Conservation (phyloP, 495 filamentous ascomycete genomes). For the Peziza echinospora region DNA sequence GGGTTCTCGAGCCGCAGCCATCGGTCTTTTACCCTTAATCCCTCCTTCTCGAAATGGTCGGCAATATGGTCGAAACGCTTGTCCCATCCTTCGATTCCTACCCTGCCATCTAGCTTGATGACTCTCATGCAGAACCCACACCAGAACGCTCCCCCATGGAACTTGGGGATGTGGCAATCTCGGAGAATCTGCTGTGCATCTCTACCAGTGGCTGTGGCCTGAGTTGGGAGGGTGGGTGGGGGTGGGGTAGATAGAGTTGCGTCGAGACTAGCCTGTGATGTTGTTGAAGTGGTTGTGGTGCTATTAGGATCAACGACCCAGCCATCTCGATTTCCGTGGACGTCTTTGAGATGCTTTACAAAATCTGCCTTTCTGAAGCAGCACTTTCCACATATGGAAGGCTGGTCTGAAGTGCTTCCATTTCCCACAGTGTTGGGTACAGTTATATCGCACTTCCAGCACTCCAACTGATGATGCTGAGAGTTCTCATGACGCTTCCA, state of each 20-base stretch:
- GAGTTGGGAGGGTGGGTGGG: conserved; percentile 31
- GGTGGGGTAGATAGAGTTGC: conserved; percentile 18
- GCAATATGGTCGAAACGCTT: conserved; percentile 80
- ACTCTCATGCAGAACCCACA: conserved; percentile 62
- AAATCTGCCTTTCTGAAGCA: conserved; percentile 42
- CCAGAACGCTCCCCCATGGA: conserved; percentile 38
- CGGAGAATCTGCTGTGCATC: background rate
- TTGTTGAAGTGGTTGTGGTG: too few species aligned
- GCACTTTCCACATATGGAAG: conserved; percentile 31
- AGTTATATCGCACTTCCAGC: conserved; percentile 49
- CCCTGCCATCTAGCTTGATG: conserved; percentile 27
- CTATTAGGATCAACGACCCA: conserved; percentile 21
- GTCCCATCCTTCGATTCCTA: conserved; percentile 39
- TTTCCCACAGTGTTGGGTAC: background rate
- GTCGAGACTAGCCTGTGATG: conserved; percentile 26
- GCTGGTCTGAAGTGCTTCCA: conserved; percentile 3
- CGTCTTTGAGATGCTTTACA: conserved; percentile 33
- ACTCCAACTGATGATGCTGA: conserved; percentile 55
- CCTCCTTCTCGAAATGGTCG: conserved; percentile 41
- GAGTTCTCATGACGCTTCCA: conserved; percentile 92
- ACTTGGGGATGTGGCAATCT: background rate
- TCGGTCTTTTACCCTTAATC: conserved; percentile 13
- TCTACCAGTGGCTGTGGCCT: conserved; percentile 42
- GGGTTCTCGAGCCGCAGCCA: conserved; percentile 24
- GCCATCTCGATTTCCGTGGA: conserved; percentile 28